A percentile compares a stretch with the other conserved stretches of the same genome.
phyloP scores from a whole-genome alignment of 139 green algal species.

The Chlorella ohadii region DNA sequence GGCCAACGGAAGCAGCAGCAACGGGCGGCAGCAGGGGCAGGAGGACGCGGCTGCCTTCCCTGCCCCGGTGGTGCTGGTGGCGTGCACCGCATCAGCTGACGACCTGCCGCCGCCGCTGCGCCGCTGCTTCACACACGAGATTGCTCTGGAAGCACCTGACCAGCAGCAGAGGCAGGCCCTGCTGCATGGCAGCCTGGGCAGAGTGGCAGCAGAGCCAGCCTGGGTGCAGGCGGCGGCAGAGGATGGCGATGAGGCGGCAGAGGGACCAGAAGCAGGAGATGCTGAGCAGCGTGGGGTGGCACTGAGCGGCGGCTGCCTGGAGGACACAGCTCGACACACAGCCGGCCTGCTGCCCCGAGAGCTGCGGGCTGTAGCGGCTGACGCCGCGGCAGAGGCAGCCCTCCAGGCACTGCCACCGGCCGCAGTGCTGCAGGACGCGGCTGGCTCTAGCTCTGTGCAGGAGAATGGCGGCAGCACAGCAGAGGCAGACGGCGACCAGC shows the following conservation, averaged over 20 bases:
- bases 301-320: slow-evolving; percentile 14
- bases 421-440: not conserved
- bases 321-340: slow-evolving; percentile 66
- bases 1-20: not conserved
- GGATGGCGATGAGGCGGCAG: not conserved
- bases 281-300: not conserved
- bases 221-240: not conserved
- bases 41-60: not conserved
- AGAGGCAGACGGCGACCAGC: not conserved
- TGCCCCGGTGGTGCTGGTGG: slow-evolving; percentile 70
- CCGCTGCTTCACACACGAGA: slow-evolving; percentile 87
- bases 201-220: slow-evolving; percentile 42
- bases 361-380: slow-evolving; percentile 74
- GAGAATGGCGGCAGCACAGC: not conserved
- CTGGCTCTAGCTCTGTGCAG: not conserved
- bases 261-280: not conserved
- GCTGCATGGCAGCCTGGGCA: slow-evolving; percentile 45
- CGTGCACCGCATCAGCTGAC: slow-evolving; percentile 42
- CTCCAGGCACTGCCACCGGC: slow-evolving; percentile 24
- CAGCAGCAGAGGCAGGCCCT: slow-evolving; percentile 45
- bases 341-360: slow-evolving; percentile 82
- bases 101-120: slow-evolving; percentile 72
- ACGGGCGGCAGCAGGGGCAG: not conserved
- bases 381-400: slow-evolving; percentile 55
- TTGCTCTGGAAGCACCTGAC: slow-evolving; percentile 61